These are phyloP conservation scores for Apiospora phragmitis DNA, from an alignment of 2,329 filamentous ascomycete species.

Conservation along the genomic window DNA sequence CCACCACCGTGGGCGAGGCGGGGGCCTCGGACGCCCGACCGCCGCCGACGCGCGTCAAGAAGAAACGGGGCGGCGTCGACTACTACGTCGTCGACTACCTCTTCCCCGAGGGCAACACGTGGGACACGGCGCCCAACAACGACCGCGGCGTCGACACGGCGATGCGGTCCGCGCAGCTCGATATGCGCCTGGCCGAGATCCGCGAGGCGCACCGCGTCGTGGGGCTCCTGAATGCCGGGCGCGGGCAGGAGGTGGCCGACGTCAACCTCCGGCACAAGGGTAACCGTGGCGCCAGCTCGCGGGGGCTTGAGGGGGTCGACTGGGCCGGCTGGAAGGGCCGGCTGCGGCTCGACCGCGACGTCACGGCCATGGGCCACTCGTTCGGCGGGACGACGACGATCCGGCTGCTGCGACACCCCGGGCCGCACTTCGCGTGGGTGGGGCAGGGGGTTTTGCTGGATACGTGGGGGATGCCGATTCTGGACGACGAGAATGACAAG, in stretches of 20 bases:
- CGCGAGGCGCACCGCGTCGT: neutral
- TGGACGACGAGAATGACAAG: neutral
- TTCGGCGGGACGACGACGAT: neutral
- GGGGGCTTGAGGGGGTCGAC: neutral
- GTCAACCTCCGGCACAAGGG: neutral
- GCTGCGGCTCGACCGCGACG: neutral
- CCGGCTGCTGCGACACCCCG: neutral
- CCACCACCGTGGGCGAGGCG: neutral
- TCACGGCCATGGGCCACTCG: neutral
- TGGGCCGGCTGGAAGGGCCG: neutral
- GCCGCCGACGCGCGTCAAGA: neutral
- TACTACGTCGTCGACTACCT: neutral
- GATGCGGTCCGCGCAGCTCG: neutral
- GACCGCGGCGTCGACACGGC: neutral
- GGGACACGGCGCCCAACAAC: constrained; percentile 1
- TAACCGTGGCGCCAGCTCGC: neutral
- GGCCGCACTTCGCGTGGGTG: neutral
- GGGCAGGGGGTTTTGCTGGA: neutral
- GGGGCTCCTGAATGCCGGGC: neutral
- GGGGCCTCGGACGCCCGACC: neutral
- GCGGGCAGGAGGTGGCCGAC: neutral
- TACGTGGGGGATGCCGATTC: neutral
- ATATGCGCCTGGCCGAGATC: neutral
- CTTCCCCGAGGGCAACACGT: neutral
- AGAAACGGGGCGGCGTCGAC: neutral